A percentile compares a stretch with the other conserved stretches of the same genome.
phyloP scores from a whole-genome alignment of 345 rosid species.

The Pelargonium nanum region DNA sequence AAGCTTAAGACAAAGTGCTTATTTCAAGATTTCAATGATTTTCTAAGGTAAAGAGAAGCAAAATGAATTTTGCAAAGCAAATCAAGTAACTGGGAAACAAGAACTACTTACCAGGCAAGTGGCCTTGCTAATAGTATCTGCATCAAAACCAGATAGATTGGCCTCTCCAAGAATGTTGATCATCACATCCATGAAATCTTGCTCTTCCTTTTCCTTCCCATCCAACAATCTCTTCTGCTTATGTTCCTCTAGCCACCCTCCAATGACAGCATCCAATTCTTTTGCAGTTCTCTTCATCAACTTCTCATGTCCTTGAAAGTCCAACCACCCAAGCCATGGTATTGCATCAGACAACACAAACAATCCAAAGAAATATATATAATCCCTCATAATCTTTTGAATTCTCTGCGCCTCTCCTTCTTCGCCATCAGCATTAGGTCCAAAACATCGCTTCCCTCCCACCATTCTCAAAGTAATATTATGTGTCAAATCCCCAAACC shows the following conservation, averaged over 20 bases:
- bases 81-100: no score
- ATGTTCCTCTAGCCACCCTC: constrained; percentile 25
- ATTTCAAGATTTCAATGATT: no score
- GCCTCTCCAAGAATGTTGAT: background rate
- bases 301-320: constrained; percentile 23
- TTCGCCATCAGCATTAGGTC: background rate
- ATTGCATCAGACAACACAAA: constrained; percentile 24
- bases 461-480: constrained; percentile 22
- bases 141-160: background rate
- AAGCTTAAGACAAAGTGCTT: no score
- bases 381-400: background rate
- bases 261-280: constrained; percentile 15
- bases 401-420: constrained; percentile 4
- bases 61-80: no score
- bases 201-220: background rate
- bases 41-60: no score
- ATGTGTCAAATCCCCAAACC: constrained; percentile 18
- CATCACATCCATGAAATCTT: constrained; percentile 32
- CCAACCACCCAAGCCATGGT: constrained; percentile 24
- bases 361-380: constrained; percentile 13
- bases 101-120: constrained; percentile 1
- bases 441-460: constrained; percentile 13
- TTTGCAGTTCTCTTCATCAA: constrained; percentile 20
- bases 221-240: constrained; percentile 1
- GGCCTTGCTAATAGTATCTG: background rate